Base-by-base conservation (phyloP, 805 yeast species). In the Metschnikowia kofuensis region DNA sequence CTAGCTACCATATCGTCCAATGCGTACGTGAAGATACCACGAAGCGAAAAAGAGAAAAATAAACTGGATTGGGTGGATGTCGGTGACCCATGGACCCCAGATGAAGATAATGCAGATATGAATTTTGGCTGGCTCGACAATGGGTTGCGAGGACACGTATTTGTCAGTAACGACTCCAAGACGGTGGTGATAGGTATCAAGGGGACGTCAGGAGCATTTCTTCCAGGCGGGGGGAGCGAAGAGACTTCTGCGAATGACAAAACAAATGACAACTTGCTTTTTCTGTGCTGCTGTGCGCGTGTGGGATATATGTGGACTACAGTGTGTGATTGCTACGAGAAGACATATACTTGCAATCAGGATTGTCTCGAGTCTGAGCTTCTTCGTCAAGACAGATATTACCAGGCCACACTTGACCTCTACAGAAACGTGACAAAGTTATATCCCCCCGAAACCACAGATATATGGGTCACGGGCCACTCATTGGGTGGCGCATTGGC, bases 271-370 rank as follows among this genome's bases (percentile, higher is more conserved):
- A 94, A 94, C 61, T 62, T 92, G 49, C 68, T 94, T 34, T 94
- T 94, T 64, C 87, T 95, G 10, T 94, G 99, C 66, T 94, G 99
- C 65, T 94, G 99, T 69, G 98, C 96, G 0, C 77, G 97, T 35
- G 85, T 92, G 1, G 81, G 94, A 35, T 90, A 89, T 55, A 68
- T 89, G 67, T 94, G 98, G 99, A 82, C 85, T 7, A 87, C 97
- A 0, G 98, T 90, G 1, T 94, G 99, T 68, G 97, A 90, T 65
- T 94, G 99, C 64, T 92, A 85, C 62, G 80, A 83, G 52, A 81
- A 79, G 45, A 79, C 95, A 0, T 89, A 88, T 65, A 87, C 92
- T 0, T 94, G 99, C 68, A 85, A 90, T 66, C 94, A 89, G 66
- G 78, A 78, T 50, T 94, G 99, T 62, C 68, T 94, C 27, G 97